Evolutionary conservation across 2,329 filamentous ascomycete species (phyloP), one percentile per base, ranked within the genome.

Genomic region (Pseudogymnoascus sp.): DNA sequence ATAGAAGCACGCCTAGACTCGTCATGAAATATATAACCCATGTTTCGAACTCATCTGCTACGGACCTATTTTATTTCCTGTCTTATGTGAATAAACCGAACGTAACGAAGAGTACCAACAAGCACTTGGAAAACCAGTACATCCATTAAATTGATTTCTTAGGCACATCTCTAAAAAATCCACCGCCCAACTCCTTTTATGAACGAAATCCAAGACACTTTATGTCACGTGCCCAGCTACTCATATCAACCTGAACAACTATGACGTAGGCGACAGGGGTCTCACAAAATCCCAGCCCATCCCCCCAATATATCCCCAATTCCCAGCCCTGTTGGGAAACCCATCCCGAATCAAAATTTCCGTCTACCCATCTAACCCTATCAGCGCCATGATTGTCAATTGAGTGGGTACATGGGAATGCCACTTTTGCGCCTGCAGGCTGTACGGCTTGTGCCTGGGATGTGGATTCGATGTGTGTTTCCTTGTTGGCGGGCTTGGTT

Each of bases 21-120:
- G 50, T 19, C n/a, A 33, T 57, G 50, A 57, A 57, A 57, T 57
- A 57, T 57, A 57, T 8, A 33, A 57, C 50, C 23, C 50, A 57
- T 57, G 50, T 57, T 33, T 57, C 28, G 26, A 57, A 57, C 50
- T 57, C 47, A 33, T 17, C 2, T 17, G n/a, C 1, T 5, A 3
- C 0, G 15, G 15, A 6, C 1, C 7, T 47, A 47, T 13, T n/a
- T 42, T 2, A 19, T 9, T n/a, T 31, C 15, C 15, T 17, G 47
- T 53, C 15, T 15, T 47, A 19, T 47, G 36, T 17, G 36, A 40
- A 40, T 7, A n/a, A n/a, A n/a, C n/a, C n/a, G n/a, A n/a, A n/a
- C n/a, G n/a, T n/a, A n/a, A n/a, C n/a, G n/a, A n/a, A n/a, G n/a
- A n/a, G n/a, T n/a, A n/a, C n/a, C n/a, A n/a, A n/a, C n/a, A n/a